Base-by-base conservation (phyloP, 305 asterid species). In the Withania somnifera region DNA sequence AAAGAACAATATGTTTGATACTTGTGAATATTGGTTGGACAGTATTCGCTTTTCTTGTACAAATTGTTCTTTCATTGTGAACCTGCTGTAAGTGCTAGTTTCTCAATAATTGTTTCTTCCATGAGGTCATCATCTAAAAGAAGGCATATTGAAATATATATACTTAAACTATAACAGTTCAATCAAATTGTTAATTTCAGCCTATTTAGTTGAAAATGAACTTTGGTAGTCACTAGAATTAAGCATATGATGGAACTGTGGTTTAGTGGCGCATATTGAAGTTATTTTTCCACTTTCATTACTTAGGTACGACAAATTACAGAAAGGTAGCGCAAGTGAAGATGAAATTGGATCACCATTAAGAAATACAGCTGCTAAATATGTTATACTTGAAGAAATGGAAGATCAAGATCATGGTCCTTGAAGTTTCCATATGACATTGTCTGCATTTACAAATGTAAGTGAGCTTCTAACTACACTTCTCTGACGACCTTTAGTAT, bases 381-480 rank as follows among this genome's bases (percentile, higher is more conserved):
- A 96, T 83, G 97, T 89, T 83, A 94, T 96, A 53, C 98, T 96
- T 47, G 98, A 93, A 77, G 98, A 96, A 89, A 87, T 87, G 91
- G 99, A 93, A 17, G 98, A 93, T 79, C 93, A 92, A 84, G 78
- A 90, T 78, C 90, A 85, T 15, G 81, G 38, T 67, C 87, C 89
- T 69, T 90, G 83, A 86, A 83, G 85, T 78, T 34, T 83, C 77
- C 68, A 81, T 34, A 36, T 42, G 19, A 6, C 1, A 32, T 84
- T 38, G 80, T 69, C 83, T 69, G 58, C 81, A 81, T 75, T 78
- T 82, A 56, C 80, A 17, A 84, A 85, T 58, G 83, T 9, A 66
- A 84, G 97, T 91, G 86, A 92, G 93, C 85, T 81, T 64, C 28
- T 11, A 79, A 47, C 82, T 1, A 45, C 22, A 7, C 3, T 28